Percentiles rank a stretch among this genome's conserved stretches.
Evolutionary conservation across 2,329 filamentous ascomycete genomes (phyloP).

Genomic region (Venturia effusa): DNA sequence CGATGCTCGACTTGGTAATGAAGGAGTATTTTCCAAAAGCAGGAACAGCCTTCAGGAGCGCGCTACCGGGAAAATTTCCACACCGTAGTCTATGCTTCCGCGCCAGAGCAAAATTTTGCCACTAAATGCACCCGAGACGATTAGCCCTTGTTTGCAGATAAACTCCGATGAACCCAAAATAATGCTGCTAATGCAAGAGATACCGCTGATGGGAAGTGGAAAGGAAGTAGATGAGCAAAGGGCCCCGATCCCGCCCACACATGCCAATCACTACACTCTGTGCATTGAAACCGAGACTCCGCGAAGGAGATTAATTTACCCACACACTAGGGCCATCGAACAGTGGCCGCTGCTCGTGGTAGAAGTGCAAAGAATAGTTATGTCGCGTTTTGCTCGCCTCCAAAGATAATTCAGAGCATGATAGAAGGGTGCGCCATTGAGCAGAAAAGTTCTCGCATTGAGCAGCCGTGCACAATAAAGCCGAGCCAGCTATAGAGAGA

Average conservation of each 20-base stretch:
- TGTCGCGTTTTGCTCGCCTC: not conserved
- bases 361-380: not conserved
- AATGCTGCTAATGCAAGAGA: not conserved
- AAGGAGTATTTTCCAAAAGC: not conserved
- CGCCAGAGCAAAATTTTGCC: not conserved
- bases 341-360: not conserved
- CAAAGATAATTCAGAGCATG: not conserved
- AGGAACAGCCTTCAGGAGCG: not conserved
- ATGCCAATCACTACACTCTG: not conserved
- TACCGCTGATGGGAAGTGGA: not conserved
- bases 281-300: not conserved
- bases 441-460: not conserved
- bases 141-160: not conserved
- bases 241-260: not conserved
- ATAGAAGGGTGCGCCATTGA: not conserved
- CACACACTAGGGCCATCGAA: not conserved
- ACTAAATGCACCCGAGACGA: not conserved
- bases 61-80: not conserved
- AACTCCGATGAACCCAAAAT: not conserved
- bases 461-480: not conserved
- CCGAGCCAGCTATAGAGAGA: not conserved
- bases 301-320: not conserved
- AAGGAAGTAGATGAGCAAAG: not conserved
- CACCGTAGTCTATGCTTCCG: not conserved
- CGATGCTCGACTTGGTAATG: not conserved